Conservation (phyloP, 192 early-diverging fungal genomes). For the Jimgerdemannia lactiflua region DNA sequence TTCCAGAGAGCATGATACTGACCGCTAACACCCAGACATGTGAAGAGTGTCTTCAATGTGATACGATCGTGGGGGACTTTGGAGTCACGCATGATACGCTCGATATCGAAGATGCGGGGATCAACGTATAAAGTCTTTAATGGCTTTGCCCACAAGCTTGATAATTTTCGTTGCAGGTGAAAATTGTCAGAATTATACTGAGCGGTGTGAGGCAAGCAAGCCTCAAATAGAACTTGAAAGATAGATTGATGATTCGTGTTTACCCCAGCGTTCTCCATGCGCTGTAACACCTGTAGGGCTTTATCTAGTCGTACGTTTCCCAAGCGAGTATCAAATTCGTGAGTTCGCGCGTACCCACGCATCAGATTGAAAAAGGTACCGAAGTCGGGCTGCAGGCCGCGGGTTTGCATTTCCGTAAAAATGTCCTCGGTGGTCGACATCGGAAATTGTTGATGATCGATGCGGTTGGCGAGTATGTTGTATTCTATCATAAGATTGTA, state of each 20-base stretch:
- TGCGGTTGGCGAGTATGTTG: slow-evolving; percentile 21
- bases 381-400: slow-evolving; percentile 18
- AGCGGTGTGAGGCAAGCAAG: slow-evolving; percentile 24
- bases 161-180: not conserved
- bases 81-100: slow-evolving; percentile 31
- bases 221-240: slow-evolving; percentile 29
- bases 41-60: slow-evolving; percentile 26
- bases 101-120: slow-evolving; percentile 31
- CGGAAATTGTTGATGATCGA: slow-evolving; percentile 20
- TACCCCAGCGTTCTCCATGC: slow-evolving; percentile 20
- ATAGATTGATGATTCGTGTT: slow-evolving; percentile 12
- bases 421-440: slow-evolving; percentile 20
- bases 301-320: slow-evolving; percentile 22
- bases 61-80: slow-evolving; percentile 30
- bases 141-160: not conserved
- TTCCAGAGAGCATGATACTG: slow-evolving; percentile 21
- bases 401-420: slow-evolving; percentile 18
- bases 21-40: slow-evolving; percentile 26
- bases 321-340: slow-evolving; percentile 11
- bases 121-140: slow-evolving; percentile 6
- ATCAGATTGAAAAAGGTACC: slow-evolving; percentile 15
- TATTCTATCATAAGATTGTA: slow-evolving; percentile 19
- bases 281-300: slow-evolving; percentile 12
- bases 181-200: slow-evolving; percentile 27
- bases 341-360: slow-evolving; percentile 23